Base-by-base conservation (phyloP, 2,329 filamentous ascomycete species). In the Sclerotinia subarctica region DNA sequence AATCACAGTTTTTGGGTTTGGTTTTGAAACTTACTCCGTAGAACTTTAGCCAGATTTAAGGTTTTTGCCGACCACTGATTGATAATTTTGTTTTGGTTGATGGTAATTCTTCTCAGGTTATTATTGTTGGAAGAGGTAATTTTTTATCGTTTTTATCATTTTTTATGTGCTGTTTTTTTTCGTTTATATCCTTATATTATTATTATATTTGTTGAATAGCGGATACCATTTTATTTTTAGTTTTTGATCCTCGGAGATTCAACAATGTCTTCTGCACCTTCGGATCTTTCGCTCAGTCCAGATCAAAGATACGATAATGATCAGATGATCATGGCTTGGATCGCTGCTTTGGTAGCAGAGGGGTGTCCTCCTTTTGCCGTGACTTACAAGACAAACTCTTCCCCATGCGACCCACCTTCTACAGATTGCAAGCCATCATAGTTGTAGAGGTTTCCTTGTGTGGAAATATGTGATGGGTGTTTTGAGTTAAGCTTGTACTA, bases 231-330 rank as follows among this genome's bases (percentile, higher is more conserved):
- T 35, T 35, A 2, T 35, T 6, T 35, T 35, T 35, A 1, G 8
- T 35, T 35, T 10, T 35, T 8, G 3, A 3, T 35, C 11, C 21
- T 53, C n/a, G 4, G 8, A 11, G 26, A 29, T 32, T 11, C 26
- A 10, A 59, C 11, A 13, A 66, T 66, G 53, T 66, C 64, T 17
- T 59, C 64, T n/a, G 53, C 53, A 10, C 38, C 53, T 11, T 66
- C 53, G 8, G 64, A 66, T 49, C 64, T 66, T 24, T 66, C 64
- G 24, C 44, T 66, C 1, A 51, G 32, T 6, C 53, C 64, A 38
- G 56, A 47, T 35, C 42, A 66, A 29, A 29, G 64, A 21, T 66
- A 49, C 19, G 64, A 66, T n/a, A 52, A 59, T n/a, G 64, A 66
- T 38, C 29, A 51, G 17, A 38, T 59, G 3, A 66, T 66, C 5